Percentiles rank a stretch among this genome's conserved stretches.
These are phyloP conservation scores for Crotalaria pallida DNA, from an alignment of 306 rosid genomes.

Conservation along the genomic window DNA sequence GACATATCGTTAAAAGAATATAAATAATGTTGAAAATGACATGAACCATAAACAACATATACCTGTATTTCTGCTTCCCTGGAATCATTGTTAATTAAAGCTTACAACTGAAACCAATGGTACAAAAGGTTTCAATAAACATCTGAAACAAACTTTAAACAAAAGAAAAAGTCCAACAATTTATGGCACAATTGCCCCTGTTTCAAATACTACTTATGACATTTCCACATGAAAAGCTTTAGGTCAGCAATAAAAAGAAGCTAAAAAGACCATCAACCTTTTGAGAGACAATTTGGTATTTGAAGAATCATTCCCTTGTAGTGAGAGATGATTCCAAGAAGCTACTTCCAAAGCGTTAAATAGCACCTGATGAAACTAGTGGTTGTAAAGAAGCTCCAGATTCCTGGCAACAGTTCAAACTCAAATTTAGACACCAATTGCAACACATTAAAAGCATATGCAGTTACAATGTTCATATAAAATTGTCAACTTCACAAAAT, in stretches of 20 bases:
- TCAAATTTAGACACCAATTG: slow-evolving; percentile 19
- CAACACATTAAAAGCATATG: neutral
- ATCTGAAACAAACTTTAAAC: neutral
- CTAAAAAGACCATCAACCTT: slow-evolving; percentile 46
- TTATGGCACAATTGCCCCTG: too few species aligned
- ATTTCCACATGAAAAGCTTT: neutral
- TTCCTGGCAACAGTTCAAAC: slow-evolving; percentile 50
- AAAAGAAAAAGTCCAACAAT: neutral
- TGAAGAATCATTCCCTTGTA: too few species aligned
- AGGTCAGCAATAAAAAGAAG: neutral
- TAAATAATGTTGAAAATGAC: neutral
- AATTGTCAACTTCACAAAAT: slow-evolving; percentile 48
- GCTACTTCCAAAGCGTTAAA: slow-evolving; percentile 70
- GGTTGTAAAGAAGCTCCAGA: slow-evolving; percentile 71
- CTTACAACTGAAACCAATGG: slow-evolving; percentile 67
- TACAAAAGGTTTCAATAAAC: slow-evolving; percentile 11
- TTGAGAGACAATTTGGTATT: slow-evolving; percentile 78
- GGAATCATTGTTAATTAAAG: slow-evolving; percentile 60
- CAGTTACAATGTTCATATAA: neutral
- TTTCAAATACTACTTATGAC: neutral
- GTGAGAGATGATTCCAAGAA: too few species aligned
- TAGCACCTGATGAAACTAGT: slow-evolving; percentile 47
- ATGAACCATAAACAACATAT: slow-evolving; percentile 1
- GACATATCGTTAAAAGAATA: too few species aligned
- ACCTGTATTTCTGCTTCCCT: slow-evolving; percentile 88